These are phyloP conservation scores for Hemerocallis citrina DNA, from an alignment of 106 monocot species.

Conservation along the genomic window DNA sequence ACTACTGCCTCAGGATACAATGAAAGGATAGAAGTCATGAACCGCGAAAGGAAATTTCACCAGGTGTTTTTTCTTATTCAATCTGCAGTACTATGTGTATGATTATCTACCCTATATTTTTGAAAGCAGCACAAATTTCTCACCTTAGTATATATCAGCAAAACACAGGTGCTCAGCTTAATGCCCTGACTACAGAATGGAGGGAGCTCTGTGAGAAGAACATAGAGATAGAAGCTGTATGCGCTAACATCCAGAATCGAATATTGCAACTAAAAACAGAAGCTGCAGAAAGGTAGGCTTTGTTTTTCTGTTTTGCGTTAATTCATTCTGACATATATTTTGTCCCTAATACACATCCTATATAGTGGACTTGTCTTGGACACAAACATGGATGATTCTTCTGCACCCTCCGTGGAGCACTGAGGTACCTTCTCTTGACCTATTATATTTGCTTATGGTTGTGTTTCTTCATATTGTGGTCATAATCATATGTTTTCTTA, in stretches of 20 bases:
- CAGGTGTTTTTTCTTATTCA: slow-evolving; percentile 39
- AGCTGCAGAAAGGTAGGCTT: slow-evolving; percentile 41
- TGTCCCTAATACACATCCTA: background rate
- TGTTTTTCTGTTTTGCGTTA: background rate
- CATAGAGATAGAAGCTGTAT: slow-evolving; percentile 75
- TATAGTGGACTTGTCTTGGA: slow-evolving; percentile 21
- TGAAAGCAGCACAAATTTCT: background rate
- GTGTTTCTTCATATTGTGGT: too few relatives aligned
- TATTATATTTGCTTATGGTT: too few relatives aligned
- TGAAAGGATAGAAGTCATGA: slow-evolving; percentile 73
- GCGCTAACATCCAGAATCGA: slow-evolving; percentile 51
- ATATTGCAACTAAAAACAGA: slow-evolving; percentile 58
- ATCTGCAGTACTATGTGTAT: background rate
- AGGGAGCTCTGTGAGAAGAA: slow-evolving; percentile 88
- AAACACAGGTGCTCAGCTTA: slow-evolving; percentile 65
- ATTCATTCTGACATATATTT: background rate
- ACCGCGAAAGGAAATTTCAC: slow-evolving; percentile 89
- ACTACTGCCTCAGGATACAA: slow-evolving; percentile 59
- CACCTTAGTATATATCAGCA: slow-evolving; percentile 40
- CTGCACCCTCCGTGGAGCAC: background rate
- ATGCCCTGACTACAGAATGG: slow-evolving; percentile 67
- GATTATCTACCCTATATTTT: background rate
- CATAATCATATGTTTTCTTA: too few relatives aligned
- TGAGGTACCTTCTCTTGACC: slow-evolving; percentile 1
- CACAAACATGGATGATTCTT: background rate